Evolutionary conservation across 208 protist species (phyloP).

Genomic region (Willaertia magna): DNA sequence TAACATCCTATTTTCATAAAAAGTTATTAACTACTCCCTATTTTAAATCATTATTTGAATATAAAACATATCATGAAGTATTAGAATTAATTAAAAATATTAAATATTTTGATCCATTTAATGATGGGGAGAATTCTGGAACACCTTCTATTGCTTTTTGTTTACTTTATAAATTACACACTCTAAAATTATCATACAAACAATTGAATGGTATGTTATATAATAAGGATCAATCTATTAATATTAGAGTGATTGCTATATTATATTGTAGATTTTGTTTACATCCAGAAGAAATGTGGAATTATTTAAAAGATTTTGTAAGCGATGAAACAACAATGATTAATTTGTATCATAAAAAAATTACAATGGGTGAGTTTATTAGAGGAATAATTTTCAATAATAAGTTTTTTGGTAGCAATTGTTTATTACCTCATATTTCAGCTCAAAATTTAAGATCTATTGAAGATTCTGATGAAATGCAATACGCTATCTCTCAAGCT

Average conservation of each 20-base stretch:
- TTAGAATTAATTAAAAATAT: background rate
- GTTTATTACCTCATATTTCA: background rate
- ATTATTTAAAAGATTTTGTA: background rate
- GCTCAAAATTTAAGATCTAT: background rate
- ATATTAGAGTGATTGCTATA: background rate
- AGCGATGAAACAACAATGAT: background rate
- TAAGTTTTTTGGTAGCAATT: background rate
- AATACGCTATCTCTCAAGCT: too few relatives aligned
- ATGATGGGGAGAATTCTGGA: background rate
- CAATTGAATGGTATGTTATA: background rate
- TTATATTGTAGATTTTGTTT: background rate
- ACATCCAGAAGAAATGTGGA: background rate
- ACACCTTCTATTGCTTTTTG: background rate
- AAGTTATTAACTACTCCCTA: background rate
- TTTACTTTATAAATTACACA: background rate
- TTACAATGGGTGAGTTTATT: background rate
- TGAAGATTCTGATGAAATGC: background rate
- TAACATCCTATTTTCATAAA: background rate
- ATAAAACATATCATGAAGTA: background rate
- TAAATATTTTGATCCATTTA: background rate
- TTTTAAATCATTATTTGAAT: background rate
- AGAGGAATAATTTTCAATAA: background rate
- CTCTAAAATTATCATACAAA: background rate
- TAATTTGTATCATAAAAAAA: background rate
- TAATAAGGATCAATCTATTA: background rate